These are phyloP conservation scores for Saturnispora zaruensis DNA, from an alignment of 805 yeast species.

Conservation along the genomic window DNA sequence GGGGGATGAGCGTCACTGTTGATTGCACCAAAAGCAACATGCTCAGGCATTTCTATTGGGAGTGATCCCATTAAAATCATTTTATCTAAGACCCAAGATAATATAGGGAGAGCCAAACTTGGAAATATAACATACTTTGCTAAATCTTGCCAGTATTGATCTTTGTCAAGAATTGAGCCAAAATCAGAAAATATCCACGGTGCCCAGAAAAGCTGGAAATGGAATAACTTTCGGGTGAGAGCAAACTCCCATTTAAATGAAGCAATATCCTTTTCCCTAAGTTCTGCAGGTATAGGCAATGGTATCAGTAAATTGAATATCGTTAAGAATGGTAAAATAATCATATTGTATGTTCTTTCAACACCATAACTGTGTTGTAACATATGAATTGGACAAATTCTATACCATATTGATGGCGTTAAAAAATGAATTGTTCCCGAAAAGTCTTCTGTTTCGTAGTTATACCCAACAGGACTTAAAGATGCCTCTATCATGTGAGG, in stretches of 20 bases:
- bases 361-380: conserved; percentile 2
- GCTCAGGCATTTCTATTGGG: conserved; percentile 6
- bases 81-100: neutral
- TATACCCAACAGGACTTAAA: neutral
- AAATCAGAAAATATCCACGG: conserved; percentile 11
- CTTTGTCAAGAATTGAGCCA: neutral
- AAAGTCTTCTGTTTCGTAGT: neutral
- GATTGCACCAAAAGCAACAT: neutral
- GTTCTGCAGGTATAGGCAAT: conserved; percentile 17
- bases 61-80: neutral
- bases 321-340: conserved; percentile 22
- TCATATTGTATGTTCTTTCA: conserved; percentile 20
- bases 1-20: neutral
- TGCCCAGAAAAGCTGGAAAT: conserved; percentile 21
- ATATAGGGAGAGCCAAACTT: conserved; percentile 2
- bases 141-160: conserved; percentile 6
- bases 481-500: neutral
- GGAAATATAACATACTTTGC: conserved; percentile 15
- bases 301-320: conserved; percentile 24
- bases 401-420: conserved; percentile 5
- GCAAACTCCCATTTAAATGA: conserved; percentile 17
- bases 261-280: conserved; percentile 7
- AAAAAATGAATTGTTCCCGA: conserved; percentile 6
- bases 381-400: conserved; percentile 11
- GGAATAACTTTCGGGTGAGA: conserved; percentile 21